Evolutionary conservation across 305 asterid species (phyloP), one percentile per base, ranked within the genome.

Genomic region (Plantago lanceolata): DNA sequence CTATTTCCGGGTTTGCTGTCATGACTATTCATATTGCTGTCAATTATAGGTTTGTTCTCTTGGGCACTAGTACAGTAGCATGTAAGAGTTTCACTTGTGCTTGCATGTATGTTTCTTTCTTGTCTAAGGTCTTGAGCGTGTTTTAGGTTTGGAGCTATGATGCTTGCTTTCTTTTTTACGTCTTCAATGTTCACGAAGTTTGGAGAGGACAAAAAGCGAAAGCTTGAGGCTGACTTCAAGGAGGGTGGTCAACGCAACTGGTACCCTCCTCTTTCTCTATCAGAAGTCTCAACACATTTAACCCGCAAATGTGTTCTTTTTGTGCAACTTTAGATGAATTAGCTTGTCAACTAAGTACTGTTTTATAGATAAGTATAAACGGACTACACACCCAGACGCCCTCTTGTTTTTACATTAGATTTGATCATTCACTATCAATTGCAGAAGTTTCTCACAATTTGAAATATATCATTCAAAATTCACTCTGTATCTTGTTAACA

Each of bases 231-330:
- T 6, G 95, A 88, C 52, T 91, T 88, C 75, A 85, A 85, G 76
- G 95, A 91, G 76, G 98, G 96, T 48, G 98, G 98, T 66, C 98
- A 91, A 59, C 92, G 96, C 68, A 89, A 88, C 78, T 91, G 98
- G 98, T 91, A 88, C n/a, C 40, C 5, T 48, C 57, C n/a, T 8
- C 49, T 56, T 18, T 17, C 64, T 59, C 72, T 63, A 57, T 69
- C 40, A 33, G 40, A 33, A 33, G 9, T 8, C 61, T 51, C 45
- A 31, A 16, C 49, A 9, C 61, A 45, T 45, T 61, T 44, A 15
- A 19, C 19, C 44, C 35, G 47, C 11, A 12, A 33, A 33, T 9
- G 3, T 53, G 31, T 26, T 47, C 50, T 45, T 50, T 52, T 53
- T 52, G 29, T 56, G 53, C 20, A 24, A 49, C 5, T 8, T 35